phyloP scores from a whole-genome alignment of 1,284 basidiomycete genomes.

The Tylopilus orsonianus region DNA sequence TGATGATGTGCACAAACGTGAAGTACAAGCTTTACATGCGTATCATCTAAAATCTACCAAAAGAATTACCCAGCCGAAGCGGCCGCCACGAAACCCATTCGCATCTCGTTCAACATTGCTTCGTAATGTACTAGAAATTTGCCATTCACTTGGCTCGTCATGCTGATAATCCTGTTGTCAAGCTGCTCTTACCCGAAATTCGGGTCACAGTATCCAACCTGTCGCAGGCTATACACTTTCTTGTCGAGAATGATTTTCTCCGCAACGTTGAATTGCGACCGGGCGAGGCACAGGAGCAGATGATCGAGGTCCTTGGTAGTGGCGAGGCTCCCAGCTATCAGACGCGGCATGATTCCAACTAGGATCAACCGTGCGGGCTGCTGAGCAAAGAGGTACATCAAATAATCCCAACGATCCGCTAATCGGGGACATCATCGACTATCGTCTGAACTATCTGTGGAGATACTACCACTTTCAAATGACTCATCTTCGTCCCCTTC shows the following conservation, averaged over 20 bases:
- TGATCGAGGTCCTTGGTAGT: conserved; percentile 58
- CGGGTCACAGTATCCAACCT: conserved; percentile 89
- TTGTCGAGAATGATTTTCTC: conserved; percentile 92
- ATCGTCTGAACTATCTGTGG: conserved; percentile 25
- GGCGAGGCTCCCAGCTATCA: conserved; percentile 14
- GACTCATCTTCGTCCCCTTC: conserved; percentile 50
- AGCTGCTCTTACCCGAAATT: conserved; percentile 89
- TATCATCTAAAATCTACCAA: conserved; percentile 15
- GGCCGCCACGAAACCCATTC: conserved; percentile 65
- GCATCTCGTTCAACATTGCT: conserved; percentile 65
- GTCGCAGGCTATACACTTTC: conserved; percentile 89
- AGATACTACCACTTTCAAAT: conserved; percentile 34
- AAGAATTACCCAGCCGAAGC: conserved; percentile 50
- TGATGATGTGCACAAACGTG: background rate
- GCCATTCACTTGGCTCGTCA: background rate
- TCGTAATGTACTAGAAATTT: conserved; percentile 55
- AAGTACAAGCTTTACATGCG: conserved; percentile 1
- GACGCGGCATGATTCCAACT: no score
- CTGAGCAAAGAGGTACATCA: conserved; percentile 1
- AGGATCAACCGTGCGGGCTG: background rate
- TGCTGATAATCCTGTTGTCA: conserved; percentile 19
- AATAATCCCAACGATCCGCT: background rate
- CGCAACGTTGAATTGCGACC: conserved; percentile 78
- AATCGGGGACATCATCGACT: conserved; percentile 9
- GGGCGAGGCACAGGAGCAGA: conserved; percentile 73